Evolutionary conservation across 2,329 filamentous ascomycete genomes (phyloP).

Genomic region (Claviceps sp.): DNA sequence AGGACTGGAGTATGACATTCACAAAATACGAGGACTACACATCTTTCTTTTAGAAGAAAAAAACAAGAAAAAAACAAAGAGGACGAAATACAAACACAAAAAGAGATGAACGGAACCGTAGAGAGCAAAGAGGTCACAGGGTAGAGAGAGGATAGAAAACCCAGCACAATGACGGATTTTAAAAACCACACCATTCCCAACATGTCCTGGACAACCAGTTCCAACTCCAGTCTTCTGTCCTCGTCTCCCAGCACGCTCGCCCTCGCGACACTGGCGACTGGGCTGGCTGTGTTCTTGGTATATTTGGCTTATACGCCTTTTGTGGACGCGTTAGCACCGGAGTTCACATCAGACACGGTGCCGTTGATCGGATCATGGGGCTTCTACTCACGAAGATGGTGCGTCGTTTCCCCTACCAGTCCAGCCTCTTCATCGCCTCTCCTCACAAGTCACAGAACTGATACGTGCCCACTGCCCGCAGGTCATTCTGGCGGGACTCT

Average conservation of each 20-base stretch:
- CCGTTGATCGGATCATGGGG: not conserved
- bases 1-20: too few relatives aligned
- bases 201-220: not conserved
- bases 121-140: too few relatives aligned
- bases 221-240: not conserved
- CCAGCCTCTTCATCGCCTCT: too few relatives aligned
- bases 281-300: not conserved
- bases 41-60: too few relatives aligned
- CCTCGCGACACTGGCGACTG: not conserved
- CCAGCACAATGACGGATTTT: not conserved
- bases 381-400: not conserved
- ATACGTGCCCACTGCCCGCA: not conserved
- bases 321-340: not conserved
- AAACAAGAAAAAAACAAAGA: too few relatives aligned
- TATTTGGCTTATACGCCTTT: conserved; percentile 1
- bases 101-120: too few relatives aligned
- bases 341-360: not conserved
- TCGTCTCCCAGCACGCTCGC: not conserved
- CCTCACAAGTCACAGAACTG: not conserved
- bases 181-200: not conserved
- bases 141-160: too few relatives aligned
- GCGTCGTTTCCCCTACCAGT: not conserved
- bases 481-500: not conserved
- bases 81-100: too few relatives aligned
- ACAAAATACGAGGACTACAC: too few relatives aligned